phyloP scores from a whole-genome alignment of 768 basidiomycete genomes.

The Kwoniella heveanensis region DNA sequence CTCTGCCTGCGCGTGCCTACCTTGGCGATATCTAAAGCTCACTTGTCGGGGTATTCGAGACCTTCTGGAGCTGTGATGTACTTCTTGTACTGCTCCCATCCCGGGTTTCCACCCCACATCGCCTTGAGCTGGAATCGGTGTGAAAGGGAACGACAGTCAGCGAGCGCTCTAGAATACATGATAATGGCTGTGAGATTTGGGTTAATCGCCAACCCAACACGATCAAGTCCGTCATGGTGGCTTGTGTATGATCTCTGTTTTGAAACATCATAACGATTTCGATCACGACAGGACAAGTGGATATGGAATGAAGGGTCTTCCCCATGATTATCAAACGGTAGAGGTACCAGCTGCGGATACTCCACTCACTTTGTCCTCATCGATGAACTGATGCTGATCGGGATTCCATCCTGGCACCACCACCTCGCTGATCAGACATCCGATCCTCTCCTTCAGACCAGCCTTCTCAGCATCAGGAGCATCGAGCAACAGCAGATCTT shows the following conservation, averaged over 20 bases:
- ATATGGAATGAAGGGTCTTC: too few species aligned
- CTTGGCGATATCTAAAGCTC: background rate
- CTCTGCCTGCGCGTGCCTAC: too few species aligned
- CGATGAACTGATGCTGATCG: constrained; percentile 47
- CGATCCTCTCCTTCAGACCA: constrained; percentile 51
- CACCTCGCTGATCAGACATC: constrained; percentile 66
- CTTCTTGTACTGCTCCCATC: constrained; percentile 35
- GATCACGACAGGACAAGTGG: too few species aligned
- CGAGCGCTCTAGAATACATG: background rate
- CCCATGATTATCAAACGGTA: too few species aligned
- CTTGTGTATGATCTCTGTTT: too few species aligned
- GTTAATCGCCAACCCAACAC: too few species aligned
- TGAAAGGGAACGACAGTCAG: background rate
- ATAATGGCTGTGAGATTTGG: too few species aligned
- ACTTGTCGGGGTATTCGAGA: constrained; percentile 31
- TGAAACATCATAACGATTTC: too few species aligned
- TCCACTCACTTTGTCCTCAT: constrained; percentile 41
- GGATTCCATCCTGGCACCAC: constrained; percentile 61
- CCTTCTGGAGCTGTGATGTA: constrained; percentile 31
- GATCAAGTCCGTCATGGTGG: too few species aligned
- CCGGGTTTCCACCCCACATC: constrained; percentile 26
- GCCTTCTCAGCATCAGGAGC: constrained; percentile 12
- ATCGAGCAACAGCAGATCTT: constrained; percentile 42
- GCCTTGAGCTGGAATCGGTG: constrained; percentile 25
- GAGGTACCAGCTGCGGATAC: background rate